Conservation (phyloP, 352 stramenopile genomes). For the Phytophthora melonis region DNA sequence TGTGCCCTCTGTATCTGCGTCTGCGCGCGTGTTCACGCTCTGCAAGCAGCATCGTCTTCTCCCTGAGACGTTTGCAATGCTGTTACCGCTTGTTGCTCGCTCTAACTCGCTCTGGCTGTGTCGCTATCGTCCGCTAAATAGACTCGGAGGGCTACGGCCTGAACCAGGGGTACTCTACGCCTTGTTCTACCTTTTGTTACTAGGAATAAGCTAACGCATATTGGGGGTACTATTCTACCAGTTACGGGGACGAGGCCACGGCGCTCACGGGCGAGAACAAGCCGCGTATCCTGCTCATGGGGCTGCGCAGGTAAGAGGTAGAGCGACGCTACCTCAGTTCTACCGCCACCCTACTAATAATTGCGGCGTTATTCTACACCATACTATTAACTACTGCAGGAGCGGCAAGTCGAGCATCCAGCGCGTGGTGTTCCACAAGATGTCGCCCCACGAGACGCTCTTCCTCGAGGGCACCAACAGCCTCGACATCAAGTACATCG, state of each 20-base stretch:
- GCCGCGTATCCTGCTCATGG: constrained; percentile 98
- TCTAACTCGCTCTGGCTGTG: constrained; percentile 22
- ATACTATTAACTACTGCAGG: constrained; percentile 32
- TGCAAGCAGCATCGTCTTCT: neutral
- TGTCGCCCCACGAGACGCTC: constrained; percentile 98
- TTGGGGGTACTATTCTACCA: constrained; percentile 26
- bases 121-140: constrained; percentile 10
- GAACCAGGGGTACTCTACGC: constrained; percentile 38
- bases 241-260: constrained; percentile 76
- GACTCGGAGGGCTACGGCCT: constrained; percentile 55
- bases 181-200: neutral
- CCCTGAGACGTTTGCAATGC: neutral
- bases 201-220: too few species aligned
- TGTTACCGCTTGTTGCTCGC: neutral
- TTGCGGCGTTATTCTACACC: neutral
- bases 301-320: constrained; percentile 81
- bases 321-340: neutral
- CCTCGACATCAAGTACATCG: constrained; percentile 96
- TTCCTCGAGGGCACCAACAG: constrained; percentile 93
- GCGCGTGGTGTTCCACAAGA: constrained; percentile 99
- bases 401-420: constrained; percentile 93
- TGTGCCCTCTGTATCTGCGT: constrained; percentile 15
- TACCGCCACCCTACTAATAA: neutral
- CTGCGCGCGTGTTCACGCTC: neutral
- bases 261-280: constrained; percentile 90